Percentiles rank a stretch among this genome's conserved stretches.
phyloP scores from a whole-genome alignment of 2,329 filamentous ascomycete genomes.

The Trichoderma gracile region DNA sequence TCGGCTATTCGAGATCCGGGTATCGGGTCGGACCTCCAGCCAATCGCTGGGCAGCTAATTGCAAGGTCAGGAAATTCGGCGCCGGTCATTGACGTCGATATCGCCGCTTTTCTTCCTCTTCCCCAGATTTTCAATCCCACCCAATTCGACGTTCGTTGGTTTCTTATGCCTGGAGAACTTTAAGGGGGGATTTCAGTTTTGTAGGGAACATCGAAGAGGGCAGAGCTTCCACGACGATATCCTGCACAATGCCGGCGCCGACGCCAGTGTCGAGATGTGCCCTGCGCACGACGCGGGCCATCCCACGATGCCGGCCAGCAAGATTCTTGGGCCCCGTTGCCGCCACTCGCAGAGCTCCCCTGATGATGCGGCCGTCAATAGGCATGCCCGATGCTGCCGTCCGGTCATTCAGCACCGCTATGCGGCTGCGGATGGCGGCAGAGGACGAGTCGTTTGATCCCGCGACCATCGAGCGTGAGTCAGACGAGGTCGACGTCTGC shows the following conservation, averaged over 20 bases:
- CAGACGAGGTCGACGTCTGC: constrained; percentile 92
- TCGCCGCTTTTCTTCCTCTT: constrained; percentile 19
- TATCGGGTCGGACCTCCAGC: constrained; percentile 21
- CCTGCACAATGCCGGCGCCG: constrained; percentile 40
- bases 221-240: neutral
- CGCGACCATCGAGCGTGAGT: constrained; percentile 74
- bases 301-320: constrained; percentile 36
- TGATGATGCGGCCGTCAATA: constrained; percentile 29
- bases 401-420: constrained; percentile 43
- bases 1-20: constrained; percentile 27
- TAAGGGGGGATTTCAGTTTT: too few species aligned
- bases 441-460: constrained; percentile 64
- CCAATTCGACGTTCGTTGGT: too few species aligned
- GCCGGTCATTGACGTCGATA: constrained; percentile 21
- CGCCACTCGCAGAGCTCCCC: constrained; percentile 29
- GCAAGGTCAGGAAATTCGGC: constrained; percentile 2
- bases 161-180: neutral
- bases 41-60: constrained; percentile 31
- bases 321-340: constrained; percentile 32
- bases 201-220: neutral
- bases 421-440: constrained; percentile 33
- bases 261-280: constrained; percentile 44
- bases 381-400: constrained; percentile 30
- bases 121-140: constrained; percentile 9
- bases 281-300: constrained; percentile 41